Conservation (phyloP, 2,329 filamentous ascomycete genomes). For the Aspergillus terreus region DNA sequence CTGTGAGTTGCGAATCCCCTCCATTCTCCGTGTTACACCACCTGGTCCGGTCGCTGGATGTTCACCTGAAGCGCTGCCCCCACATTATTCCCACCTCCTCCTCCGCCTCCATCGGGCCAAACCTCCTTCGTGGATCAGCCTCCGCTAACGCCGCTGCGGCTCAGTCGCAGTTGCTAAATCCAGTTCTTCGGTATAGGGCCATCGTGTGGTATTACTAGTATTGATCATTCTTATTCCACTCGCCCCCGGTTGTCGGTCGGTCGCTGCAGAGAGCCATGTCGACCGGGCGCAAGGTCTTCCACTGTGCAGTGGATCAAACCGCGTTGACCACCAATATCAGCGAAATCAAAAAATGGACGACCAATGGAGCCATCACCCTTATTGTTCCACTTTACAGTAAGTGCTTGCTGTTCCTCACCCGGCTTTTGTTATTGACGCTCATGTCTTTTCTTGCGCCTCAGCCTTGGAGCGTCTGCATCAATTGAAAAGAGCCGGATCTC, state of each 20-base stretch:
- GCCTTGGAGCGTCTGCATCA: conserved; percentile 46
- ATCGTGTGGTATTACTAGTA: conserved; percentile 11
- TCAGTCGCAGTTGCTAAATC: conserved; percentile 30
- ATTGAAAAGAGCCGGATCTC: conserved; percentile 43
- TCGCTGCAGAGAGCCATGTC: conserved; percentile 30
- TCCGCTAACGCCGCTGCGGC: conserved; percentile 19
- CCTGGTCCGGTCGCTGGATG: conserved; percentile 7
- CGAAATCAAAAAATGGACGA: conserved; percentile 52
- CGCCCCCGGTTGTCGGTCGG: conserved; percentile 20
- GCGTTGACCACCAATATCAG: conserved; percentile 50
- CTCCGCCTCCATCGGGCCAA: conserved; percentile 22
- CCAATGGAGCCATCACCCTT: conserved; percentile 47
- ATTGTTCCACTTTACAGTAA: conserved; percentile 52
- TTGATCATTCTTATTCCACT: conserved; percentile 12
- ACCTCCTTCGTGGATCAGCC: conserved; percentile 24
- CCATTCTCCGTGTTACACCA: conserved; percentile 3
- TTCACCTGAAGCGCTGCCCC: conserved; percentile 19
- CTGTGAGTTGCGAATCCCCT: conserved; percentile 14
- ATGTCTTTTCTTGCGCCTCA: conserved; percentile 16
- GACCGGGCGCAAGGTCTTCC: conserved; percentile 44
- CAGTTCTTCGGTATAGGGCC: conserved; percentile 29
- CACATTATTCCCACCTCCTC: conserved; percentile 24
- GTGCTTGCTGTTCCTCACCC: conserved; percentile 8
- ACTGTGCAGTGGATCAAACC: conserved; percentile 53
- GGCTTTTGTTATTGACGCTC: too few relatives aligned